Evolutionary conservation across 768 basidiomycete genomes (phyloP), one percentile per base, ranked within the genome.

Genomic region (Collybia mongolica): DNA sequence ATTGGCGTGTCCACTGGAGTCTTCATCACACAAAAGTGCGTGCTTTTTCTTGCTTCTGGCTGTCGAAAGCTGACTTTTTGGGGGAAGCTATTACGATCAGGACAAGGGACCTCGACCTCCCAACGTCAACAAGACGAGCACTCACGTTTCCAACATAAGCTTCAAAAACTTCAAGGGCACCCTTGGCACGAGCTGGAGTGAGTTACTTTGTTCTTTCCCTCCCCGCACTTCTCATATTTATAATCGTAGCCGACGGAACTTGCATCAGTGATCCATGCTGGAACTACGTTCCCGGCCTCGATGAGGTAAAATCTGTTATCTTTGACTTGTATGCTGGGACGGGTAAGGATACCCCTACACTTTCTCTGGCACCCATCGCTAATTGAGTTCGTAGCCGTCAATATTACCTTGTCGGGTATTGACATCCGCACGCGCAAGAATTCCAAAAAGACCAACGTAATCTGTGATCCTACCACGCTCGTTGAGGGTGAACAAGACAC

Each of bases 71-170:
- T 4, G 8, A 17, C 12, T 29, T 48, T 23, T 22, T 29, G 14
- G 14, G 14, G 14, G 28, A 26, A 81, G 78, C 60, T 82, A 80
- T 53, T 79, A 71, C 62, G 77, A 81, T 46, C 79, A 82, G 66
- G 69, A 69, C 53, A 69, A 69, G 48, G 69, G 66, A 4, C 61
- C 65, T 2, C 61, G 65, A 1, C 70, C 70, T 6, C 54, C 53
- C 19, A 68, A 66, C 43, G 58, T 61, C 15, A 65, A 65, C 42
- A 63, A 69, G 19, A 63, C 65, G 15, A 71, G 69, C 58, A 72
- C 70, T 3, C 57, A 54, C 11, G 56, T 72, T 18, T 67, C 65
- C 12, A 70, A 70, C 44, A 63, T 72, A 54, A 55, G 52, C 8
- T 72, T 60, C 60, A 70, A 61, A 41, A 72, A 72, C 49, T 69